Evolutionary conservation across 2,329 filamentous ascomycete species (phyloP).

Genomic region (Botrytis fragariae): DNA sequence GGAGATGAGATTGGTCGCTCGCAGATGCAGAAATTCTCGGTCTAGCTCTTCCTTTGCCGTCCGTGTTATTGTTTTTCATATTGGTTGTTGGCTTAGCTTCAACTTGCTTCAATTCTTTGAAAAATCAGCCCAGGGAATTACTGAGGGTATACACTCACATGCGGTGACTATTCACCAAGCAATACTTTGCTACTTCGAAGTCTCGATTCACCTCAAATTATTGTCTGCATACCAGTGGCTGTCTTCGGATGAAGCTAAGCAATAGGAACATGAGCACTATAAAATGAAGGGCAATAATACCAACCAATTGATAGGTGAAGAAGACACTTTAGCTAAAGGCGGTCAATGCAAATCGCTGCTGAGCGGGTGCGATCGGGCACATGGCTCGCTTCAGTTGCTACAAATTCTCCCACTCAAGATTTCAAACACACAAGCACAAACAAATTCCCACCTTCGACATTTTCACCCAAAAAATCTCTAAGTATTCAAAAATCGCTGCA

Average conservation of each 20-base stretch:
- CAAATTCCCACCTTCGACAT: not conserved
- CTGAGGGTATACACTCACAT: not conserved
- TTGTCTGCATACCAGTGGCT: not conserved
- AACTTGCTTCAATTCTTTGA: not conserved
- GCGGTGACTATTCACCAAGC: not conserved
- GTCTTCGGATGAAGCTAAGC: not conserved
- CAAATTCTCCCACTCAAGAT: not conserved
- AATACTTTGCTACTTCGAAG: not conserved
- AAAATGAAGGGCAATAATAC: not conserved
- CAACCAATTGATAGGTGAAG: not conserved
- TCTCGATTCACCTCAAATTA: not conserved
- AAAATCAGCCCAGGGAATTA: not conserved
- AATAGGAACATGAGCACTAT: not conserved
- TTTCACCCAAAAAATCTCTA: no score
- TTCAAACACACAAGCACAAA: constrained; percentile 5
- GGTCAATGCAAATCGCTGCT: constrained; percentile 1
- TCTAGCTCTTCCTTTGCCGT: not conserved
- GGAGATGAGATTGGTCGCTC: not conserved
- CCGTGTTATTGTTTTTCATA: not conserved
- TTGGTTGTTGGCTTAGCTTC: not conserved
- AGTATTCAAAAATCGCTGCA: not conserved
- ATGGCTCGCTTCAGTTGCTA: not conserved
- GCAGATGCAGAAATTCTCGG: not conserved
- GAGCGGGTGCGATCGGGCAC: not conserved
- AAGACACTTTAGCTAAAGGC: not conserved